Evolutionary conservation across 23 red algal genomes (phyloP), one percentile per base, ranked within the genome.

Genomic region (Gracilaria vermiculophylla): DNA sequence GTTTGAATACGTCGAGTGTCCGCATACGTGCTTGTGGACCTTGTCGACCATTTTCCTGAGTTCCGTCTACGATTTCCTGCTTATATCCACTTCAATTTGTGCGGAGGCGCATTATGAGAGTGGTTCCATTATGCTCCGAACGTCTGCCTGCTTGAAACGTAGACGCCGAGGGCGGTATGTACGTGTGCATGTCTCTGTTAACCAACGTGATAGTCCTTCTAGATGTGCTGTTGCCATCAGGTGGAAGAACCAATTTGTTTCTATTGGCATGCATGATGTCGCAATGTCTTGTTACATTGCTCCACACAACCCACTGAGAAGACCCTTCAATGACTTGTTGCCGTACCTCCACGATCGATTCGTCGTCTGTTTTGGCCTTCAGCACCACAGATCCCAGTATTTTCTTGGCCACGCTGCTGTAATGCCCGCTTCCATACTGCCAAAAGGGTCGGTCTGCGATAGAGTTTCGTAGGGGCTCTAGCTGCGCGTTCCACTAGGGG

Each of bases 111-210:
- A 81, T n/a, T n/a, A n/a, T n/a, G n/a, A n/a, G n/a, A n/a, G n/a
- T n/a, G n/a, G n/a, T n/a, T n/a, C n/a, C n/a, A n/a, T n/a, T n/a
- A n/a, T n/a, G n/a, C n/a, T n/a, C n/a, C n/a, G 39, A 5, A 55
- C 0, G 19, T 16, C 24, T 21, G 27, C 34, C n/a, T 57, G 32
- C 13, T 3, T 12, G 34, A 31, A 23, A 21, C 8, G 53, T 60
- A 81, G 3, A 19, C 35, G 27, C 39, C 53, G 53, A 27, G 40
- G 17, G 17, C 14, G 24, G n/a, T n/a, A 81, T 61, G 53, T 57
- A 82, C 8, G 31, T 82, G 78, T 82, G 78, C 58, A 82, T 40
- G 58, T 82, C 27, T 67, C 67, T 55, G 0, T 82, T 29, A 31
- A 82, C 43, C 12, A 82, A 16, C 34, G 56, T 20, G 34, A 82